Percentiles rank a stretch among this genome's conserved stretches.
These are phyloP conservation scores for Cordyceps cateniannulata DNA, from an alignment of 2,329 filamentous ascomycete genomes.

Conservation along the genomic window DNA sequence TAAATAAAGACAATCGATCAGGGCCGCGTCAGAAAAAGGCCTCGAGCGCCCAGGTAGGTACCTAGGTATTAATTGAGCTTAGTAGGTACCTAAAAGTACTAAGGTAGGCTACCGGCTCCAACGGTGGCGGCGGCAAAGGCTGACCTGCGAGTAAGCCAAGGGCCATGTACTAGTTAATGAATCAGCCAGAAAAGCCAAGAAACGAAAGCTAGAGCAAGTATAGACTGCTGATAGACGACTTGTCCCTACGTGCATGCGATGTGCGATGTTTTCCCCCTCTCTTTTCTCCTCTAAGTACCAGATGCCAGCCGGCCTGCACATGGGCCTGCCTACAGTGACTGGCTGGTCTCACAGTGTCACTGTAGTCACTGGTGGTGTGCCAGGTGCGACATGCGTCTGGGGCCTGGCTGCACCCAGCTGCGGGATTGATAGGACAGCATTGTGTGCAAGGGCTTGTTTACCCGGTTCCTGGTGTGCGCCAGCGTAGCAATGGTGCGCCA, in stretches of 20 bases:
- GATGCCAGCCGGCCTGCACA: not conserved
- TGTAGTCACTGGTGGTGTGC: not conserved
- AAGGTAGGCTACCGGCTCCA: too few relatives aligned
- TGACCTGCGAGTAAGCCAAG: not conserved
- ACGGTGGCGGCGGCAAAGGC: not conserved
- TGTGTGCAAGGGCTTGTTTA: not conserved
- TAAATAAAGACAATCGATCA: too few relatives aligned
- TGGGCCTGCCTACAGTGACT: not conserved
- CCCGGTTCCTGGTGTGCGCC: not conserved
- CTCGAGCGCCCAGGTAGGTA: too few relatives aligned
- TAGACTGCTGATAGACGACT: not conserved
- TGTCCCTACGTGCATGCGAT: not conserved
- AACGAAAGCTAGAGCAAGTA: not conserved
- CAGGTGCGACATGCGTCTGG: not conserved
- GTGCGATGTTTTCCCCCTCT: not conserved
- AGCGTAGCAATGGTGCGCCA: not conserved
- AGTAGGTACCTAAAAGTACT: too few relatives aligned
- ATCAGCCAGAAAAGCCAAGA: not conserved
- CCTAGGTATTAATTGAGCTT: too few relatives aligned
- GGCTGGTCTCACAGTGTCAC: not conserved
- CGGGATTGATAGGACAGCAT: constrained; percentile 6
- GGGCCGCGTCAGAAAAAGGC: too few relatives aligned
- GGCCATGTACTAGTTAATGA: not conserved
- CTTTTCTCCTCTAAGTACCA: not conserved
- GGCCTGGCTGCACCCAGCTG: not conserved